A percentile compares a stretch with the other conserved stretches of the same genome.
These are phyloP conservation scores for Apiotrichum akiyoshidainum DNA, from an alignment of 1,284 basidiomycete genomes.

Conservation along the genomic window DNA sequence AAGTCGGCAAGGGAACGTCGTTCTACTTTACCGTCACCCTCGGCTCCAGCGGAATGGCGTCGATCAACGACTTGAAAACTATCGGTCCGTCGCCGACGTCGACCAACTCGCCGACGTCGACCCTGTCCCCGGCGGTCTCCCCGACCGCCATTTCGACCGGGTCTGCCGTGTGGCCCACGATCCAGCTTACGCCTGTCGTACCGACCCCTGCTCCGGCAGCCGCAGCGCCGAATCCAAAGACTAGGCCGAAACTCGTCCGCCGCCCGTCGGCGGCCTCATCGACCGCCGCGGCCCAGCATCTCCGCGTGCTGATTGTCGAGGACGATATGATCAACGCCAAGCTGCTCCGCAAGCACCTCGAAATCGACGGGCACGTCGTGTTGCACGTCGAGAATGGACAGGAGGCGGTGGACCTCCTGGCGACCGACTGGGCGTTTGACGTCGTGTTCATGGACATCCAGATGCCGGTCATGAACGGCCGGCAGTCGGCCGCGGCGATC, in stretches of 20 bases:
- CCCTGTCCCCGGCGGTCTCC: too few species aligned
- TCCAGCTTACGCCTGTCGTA: too few species aligned
- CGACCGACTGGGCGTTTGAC: slow-evolving; percentile 61
- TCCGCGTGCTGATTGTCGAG: slow-evolving; percentile 70
- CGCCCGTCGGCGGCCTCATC: slow-evolving; percentile 12
- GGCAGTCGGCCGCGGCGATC: slow-evolving; percentile 67
- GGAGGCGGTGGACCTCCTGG: slow-evolving; percentile 65
- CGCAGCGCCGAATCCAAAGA: background rate
- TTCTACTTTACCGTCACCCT: slow-evolving; percentile 54
- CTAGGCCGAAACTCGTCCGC: slow-evolving; percentile 10
- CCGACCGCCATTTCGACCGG: too few species aligned
- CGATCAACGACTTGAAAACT: background rate
- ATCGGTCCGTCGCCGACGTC: background rate
- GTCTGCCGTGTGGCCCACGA: too few species aligned
- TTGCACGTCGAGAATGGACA: slow-evolving; percentile 71
- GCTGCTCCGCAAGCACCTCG: slow-evolving; percentile 68
- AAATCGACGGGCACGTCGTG: slow-evolving; percentile 65
- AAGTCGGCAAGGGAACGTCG: slow-evolving; percentile 64
- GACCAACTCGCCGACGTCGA: background rate
- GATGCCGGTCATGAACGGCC: slow-evolving; percentile 82
- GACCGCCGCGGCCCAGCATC: slow-evolving; percentile 20
- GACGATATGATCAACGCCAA: slow-evolving; percentile 70
- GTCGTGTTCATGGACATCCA: slow-evolving; percentile 80
- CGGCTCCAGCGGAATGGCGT: background rate
- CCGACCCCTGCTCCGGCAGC: background rate